Conservation (phyloP, 805 yeast species). For the Lachancea lanzarotensis region DNA sequence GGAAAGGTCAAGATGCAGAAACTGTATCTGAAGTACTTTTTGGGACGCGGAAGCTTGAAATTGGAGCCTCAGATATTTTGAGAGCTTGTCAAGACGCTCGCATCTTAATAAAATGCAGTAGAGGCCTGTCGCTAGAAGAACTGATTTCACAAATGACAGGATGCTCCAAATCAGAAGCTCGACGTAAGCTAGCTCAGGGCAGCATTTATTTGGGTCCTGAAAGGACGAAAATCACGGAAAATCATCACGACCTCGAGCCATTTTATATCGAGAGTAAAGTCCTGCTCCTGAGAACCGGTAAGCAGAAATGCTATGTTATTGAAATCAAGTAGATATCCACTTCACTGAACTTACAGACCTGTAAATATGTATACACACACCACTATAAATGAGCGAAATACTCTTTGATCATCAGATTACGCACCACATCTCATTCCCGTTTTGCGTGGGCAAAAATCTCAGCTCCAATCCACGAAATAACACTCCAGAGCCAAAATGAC, state of each 20-base stretch:
- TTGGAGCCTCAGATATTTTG: slow-evolving; percentile 13
- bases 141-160: slow-evolving; percentile 44
- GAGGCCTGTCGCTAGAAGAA: slow-evolving; percentile 39
- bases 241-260: slow-evolving; percentile 43
- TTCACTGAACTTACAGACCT: too few relatives aligned
- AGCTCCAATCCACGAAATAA: slow-evolving; percentile 31
- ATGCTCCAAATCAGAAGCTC: slow-evolving; percentile 52
- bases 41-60: slow-evolving; percentile 11
- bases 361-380: neutral
- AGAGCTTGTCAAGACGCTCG: slow-evolving; percentile 18
- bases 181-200: slow-evolving; percentile 57
- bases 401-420: too few relatives aligned
- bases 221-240: slow-evolving; percentile 46
- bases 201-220: slow-evolving; percentile 66
- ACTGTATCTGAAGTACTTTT: slow-evolving; percentile 62
- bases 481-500: slow-evolving; percentile 30
- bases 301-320: slow-evolving; percentile 56
- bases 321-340: slow-evolving; percentile 29
- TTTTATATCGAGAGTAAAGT: slow-evolving; percentile 54
- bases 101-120: slow-evolving; percentile 16
- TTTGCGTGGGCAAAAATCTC: slow-evolving; percentile 29
- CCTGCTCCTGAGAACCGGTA: slow-evolving; percentile 68
- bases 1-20: slow-evolving; percentile 62
- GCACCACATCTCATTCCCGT: slow-evolving; percentile 6
- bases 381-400: too few relatives aligned